Conservation (phyloP, 1,139 yeast genomes). For the Yamadazyma mexicana region DNA sequence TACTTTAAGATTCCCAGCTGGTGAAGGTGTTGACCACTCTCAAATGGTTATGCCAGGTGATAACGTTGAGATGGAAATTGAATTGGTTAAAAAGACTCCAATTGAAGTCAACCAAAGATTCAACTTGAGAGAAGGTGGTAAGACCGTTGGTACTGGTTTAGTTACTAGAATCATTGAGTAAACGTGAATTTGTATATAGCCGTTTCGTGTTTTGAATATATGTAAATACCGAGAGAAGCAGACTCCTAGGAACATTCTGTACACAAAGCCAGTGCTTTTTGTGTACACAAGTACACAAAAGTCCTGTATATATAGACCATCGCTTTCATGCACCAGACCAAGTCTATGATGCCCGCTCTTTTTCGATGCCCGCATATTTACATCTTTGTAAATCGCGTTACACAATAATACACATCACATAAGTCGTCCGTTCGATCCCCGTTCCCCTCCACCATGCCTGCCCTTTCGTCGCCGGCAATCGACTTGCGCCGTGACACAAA, state of each 20-base stretch:
- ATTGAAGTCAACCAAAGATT: slow-evolving; percentile 96
- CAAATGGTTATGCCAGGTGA: slow-evolving; percentile 98
- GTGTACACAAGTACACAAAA: no score
- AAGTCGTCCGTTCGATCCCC: not conserved
- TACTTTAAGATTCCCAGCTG: slow-evolving; percentile 87
- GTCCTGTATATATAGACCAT: no score
- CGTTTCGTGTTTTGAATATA: not conserved
- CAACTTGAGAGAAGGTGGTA: slow-evolving; percentile 99
- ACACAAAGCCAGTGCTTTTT: no score
- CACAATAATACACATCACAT: not conserved
- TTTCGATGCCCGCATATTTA: no score
- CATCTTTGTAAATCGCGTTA: slow-evolving; percentile 3
- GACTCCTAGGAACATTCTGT: no score
- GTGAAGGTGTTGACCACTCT: slow-evolving; percentile 76
- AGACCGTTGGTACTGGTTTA: slow-evolving; percentile 98
- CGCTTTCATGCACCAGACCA: no score
- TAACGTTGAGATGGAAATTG: slow-evolving; percentile 94
- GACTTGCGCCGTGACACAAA: slow-evolving; percentile 10
- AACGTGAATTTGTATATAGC: slow-evolving; percentile 4
- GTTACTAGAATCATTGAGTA: slow-evolving; percentile 89
- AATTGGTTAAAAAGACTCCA: slow-evolving; percentile 89
- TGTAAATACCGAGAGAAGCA: not conserved
- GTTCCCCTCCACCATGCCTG: not conserved
- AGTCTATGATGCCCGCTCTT: no score
- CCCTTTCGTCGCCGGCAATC: slow-evolving; percentile 9